Conservation (phyloP, 805 yeast species). For the Suhomyces canberraensis region DNA sequence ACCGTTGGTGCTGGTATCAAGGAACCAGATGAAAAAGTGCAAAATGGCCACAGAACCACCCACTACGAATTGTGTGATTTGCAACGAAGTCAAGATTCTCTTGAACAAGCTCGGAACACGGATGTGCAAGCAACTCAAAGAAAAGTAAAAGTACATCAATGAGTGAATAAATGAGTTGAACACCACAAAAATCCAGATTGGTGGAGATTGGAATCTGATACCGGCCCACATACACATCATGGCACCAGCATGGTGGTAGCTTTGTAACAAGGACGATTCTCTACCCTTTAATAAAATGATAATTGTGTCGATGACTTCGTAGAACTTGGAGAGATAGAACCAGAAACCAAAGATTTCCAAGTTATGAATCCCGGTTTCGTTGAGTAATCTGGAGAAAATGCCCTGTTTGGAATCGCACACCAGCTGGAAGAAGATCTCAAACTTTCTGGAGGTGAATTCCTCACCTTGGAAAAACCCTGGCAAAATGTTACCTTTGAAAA, state of each 20-base stretch:
- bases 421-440: constrained; percentile 55
- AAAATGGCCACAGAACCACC: constrained; percentile 68
- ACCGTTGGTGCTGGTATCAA: constrained; percentile 38
- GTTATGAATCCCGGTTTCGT: constrained; percentile 25
- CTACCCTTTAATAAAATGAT: constrained; percentile 66
- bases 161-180: constrained; percentile 78
- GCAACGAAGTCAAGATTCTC: constrained; percentile 60
- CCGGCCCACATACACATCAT: constrained; percentile 84
- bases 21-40: constrained; percentile 60
- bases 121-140: constrained; percentile 56
- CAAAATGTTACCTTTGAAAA: constrained; percentile 15
- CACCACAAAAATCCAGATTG: constrained; percentile 77
- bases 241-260: constrained; percentile 78
- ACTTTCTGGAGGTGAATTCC: constrained; percentile 11
- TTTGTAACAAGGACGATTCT: constrained; percentile 63
- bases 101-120: constrained; percentile 56
- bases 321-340: constrained; percentile 68
- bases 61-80: constrained; percentile 62
- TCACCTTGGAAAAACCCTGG: constrained; percentile 7
- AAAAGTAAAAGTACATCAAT: constrained; percentile 69
- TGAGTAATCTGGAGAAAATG: constrained; percentile 41
- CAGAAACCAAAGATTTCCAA: constrained; percentile 59
- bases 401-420: constrained; percentile 61
- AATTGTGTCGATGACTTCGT: constrained; percentile 67
- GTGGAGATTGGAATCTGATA: constrained; percentile 64